Evolutionary conservation across 257 asterid genomes (phyloP).

Genomic region (Plectranthus barbatus): DNA sequence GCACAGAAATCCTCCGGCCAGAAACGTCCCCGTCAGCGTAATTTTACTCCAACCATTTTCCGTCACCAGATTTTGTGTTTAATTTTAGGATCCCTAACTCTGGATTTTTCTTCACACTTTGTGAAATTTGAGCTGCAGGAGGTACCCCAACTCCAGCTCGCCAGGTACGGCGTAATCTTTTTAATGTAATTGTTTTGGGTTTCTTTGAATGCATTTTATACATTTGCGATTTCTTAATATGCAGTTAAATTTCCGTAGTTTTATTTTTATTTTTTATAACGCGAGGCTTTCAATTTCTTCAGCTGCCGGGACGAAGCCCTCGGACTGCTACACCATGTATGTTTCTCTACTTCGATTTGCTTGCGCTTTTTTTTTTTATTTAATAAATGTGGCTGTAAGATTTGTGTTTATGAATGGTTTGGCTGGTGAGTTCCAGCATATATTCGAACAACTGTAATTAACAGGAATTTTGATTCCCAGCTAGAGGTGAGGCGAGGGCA

Average conservation of each 20-base stretch:
- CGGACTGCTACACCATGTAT: slow-evolving; percentile 29
- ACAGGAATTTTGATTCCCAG: slow-evolving; percentile 17
- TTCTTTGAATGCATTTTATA: not conserved
- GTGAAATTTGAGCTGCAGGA: slow-evolving; percentile 39
- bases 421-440: not conserved
- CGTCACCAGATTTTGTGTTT: not conserved
- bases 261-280: not conserved
- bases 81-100: slow-evolving; percentile 34
- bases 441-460: not conserved
- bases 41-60: not conserved
- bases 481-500: slow-evolving; percentile 13
- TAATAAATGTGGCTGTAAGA: no score
- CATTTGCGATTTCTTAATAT: not conserved
- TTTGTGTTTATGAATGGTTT: not conserved
- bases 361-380: no score
- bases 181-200: no score
- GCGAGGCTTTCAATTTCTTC: slow-evolving; percentile 4
- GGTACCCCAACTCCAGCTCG: slow-evolving; percentile 25
- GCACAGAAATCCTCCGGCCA: slow-evolving; percentile 21
- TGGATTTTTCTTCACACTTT: not conserved
- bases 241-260: not conserved
- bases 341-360: not conserved
- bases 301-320: slow-evolving; percentile 29
- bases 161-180: slow-evolving; percentile 14
- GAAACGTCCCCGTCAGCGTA: slow-evolving; percentile 26